Base-by-base conservation (phyloP, 129 eudicot species). In the Arctium lappa region DNA sequence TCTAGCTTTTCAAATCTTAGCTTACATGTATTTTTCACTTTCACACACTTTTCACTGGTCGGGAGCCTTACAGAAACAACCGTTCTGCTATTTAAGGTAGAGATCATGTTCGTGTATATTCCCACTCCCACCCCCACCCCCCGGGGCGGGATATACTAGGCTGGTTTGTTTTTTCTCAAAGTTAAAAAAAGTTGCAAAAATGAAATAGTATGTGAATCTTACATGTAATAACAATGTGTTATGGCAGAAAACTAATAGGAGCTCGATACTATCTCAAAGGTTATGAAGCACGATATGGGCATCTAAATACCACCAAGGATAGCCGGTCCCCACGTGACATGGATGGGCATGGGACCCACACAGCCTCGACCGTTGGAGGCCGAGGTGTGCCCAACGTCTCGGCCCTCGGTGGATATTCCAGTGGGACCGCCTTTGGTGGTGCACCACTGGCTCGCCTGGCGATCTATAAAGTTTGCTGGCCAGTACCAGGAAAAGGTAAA, bases 301-400 rank as follows among this genome's bases (percentile, higher is more conserved):
- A 86, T 5, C 83, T 93, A 30, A 91, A 95, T 66, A 78, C 83
- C 63, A 88, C 90, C n/a, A 1, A 78, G 37, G 99, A 95, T 74
- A 86, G 80, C 74, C 86, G 72, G 78, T 96, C 99, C 46, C 97
- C 99, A 0, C 92, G 99, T 33, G 99, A 96, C 92, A 88, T 75
- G 87, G 97, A 93, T 40, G 99, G 99, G 22, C 99, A 96, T 48
- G 99, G 99, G 85, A 93, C 96, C 73, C 99, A 96, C 89, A 96
- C 99, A 3, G 84, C 98, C 32, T 96, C 99, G 1, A 96, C 98
- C 0, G 96, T 77, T 0, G 98, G 86, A 62, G 99, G 99, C 71
- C 89, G 89, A 10, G 83, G 83, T 34, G 98, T 96, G 33, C 83
- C 81, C 1, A 75, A 87, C 4, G 92, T 56, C 73, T 85, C 94